Evolutionary conservation across 495 filamentous ascomycete genomes (phyloP), one percentile per base, ranked within the genome.

Genomic region (Darksidea phi): DNA sequence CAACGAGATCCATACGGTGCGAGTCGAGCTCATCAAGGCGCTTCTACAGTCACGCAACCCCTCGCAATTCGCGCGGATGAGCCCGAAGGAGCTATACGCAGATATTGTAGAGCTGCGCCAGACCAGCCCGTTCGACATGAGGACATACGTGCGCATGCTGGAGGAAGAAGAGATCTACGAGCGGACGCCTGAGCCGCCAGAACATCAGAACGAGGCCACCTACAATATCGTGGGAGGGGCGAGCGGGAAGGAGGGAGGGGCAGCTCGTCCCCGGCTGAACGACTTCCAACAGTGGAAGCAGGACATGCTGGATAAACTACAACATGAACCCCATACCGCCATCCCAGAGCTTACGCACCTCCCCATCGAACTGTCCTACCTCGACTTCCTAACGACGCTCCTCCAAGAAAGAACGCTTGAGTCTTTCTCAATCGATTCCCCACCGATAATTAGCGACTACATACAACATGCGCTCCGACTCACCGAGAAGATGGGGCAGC

Each of bases 381-480:
- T 77, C 13, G 75, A 77, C 48, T 36, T 73, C 25, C 47, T 77
- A n/a, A 77, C 73, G 32, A 63, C 67, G 3, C 54, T 75, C 17
- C 59, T 74, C 25, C 48, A 59, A 21, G 48, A 62, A 4, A 36
- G 49, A 15, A 69, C 60, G 15, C 61, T 61, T 51, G 12, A 64
- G 21, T 15, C 23, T 4, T 48, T 66, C 3, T 48, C 46, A 17
- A 57, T 64, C 48, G 66, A 69, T 2, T 59, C 70, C 4, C 8
- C 47, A 1, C 48, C 54, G 17, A 28, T 72, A 13, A 48, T 68
- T 7, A 47, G 51, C 11, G 59, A 66, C 32, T 72, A 67, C 26
- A 43, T 72, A 28, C 68, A 72, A 36, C 70, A 71, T 43, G 51
- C 49, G 8, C 64, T 72, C 8, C 70, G 68, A 15, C 54, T 58